Percentiles rank a stretch among this genome's conserved stretches.
These are phyloP conservation scores for Phytophthora lateralis DNA, from an alignment of 352 stramenopile species.

Conservation along the genomic window DNA sequence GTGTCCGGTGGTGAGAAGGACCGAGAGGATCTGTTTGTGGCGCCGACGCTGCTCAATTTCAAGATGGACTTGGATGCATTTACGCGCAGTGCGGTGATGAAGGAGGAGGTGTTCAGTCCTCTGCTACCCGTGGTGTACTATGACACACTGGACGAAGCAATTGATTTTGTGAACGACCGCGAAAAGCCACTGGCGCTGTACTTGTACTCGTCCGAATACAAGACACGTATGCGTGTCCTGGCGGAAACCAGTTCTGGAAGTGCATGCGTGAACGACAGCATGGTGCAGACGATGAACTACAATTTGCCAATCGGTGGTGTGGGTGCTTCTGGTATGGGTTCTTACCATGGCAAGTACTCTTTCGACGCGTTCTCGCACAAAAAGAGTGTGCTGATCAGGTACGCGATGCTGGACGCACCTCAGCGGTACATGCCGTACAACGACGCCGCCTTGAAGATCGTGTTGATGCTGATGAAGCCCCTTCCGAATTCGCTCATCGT, in stretches of 20 bases:
- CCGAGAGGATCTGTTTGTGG: slow-evolving; percentile 75
- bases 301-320: slow-evolving; percentile 86
- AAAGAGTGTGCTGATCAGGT: slow-evolving; percentile 65
- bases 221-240: slow-evolving; percentile 39
- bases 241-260: slow-evolving; percentile 56
- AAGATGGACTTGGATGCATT: slow-evolving; percentile 65
- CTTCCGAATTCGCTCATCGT: slow-evolving; percentile 40
- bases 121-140: slow-evolving; percentile 93
- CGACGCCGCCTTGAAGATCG: slow-evolving; percentile 26
- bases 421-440: slow-evolving; percentile 75
- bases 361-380: slow-evolving; percentile 83
- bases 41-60: slow-evolving; percentile 91
- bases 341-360: slow-evolving; percentile 82
- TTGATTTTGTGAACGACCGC: slow-evolving; percentile 48
- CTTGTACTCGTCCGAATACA: slow-evolving; percentile 65
- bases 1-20: slow-evolving; percentile 67
- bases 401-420: slow-evolving; percentile 54
- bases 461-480: slow-evolving; percentile 38
- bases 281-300: slow-evolving; percentile 72
- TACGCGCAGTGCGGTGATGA: slow-evolving; percentile 68
- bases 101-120: slow-evolving; percentile 97
- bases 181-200: slow-evolving; percentile 90
- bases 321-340: slow-evolving; percentile 78
- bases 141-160: slow-evolving; percentile 41
- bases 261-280: slow-evolving; percentile 79